Evolutionary conservation across 257 asterid genomes (phyloP).

Genomic region (Forsythia suspensa): DNA sequence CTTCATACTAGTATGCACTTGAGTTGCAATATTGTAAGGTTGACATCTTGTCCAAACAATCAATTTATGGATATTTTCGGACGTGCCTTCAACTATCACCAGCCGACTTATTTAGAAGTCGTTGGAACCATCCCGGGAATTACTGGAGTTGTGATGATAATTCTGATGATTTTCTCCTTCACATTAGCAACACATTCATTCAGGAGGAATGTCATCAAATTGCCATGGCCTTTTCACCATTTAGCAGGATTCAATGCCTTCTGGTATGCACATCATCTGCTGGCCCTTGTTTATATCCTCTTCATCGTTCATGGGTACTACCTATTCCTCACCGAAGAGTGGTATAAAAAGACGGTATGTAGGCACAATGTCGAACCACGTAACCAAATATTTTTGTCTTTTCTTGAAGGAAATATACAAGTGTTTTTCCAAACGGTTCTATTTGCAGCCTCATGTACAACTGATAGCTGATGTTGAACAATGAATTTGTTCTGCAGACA

Average conservation of each 20-base stretch:
- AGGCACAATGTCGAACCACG: too few relatives aligned
- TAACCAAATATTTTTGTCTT: background rate
- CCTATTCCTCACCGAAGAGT: conserved; percentile 55
- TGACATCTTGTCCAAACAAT: conserved; percentile 54
- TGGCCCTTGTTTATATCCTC: conserved; percentile 67
- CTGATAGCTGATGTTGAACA: background rate
- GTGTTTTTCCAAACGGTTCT: too few relatives aligned
- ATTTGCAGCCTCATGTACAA: background rate
- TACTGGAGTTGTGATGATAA: conserved; percentile 61
- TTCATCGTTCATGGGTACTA: conserved; percentile 75
- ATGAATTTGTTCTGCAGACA: conserved; percentile 45
- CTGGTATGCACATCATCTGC: conserved; percentile 92
- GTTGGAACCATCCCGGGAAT: conserved; percentile 42
- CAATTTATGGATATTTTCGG: conserved; percentile 53
- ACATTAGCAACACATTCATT: conserved; percentile 72
- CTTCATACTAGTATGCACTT: conserved; percentile 52
- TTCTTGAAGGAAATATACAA: too few relatives aligned
- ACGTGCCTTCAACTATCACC: conserved; percentile 39
- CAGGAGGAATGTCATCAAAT: conserved; percentile 67
- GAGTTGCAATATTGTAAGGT: conserved; percentile 60
- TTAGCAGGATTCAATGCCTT: conserved; percentile 88
- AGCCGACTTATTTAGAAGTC: conserved; percentile 59
- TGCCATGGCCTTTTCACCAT: conserved; percentile 59
- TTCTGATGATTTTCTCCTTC: conserved; percentile 61
- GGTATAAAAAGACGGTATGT: conserved; percentile 77